A percentile compares a stretch with the other conserved stretches of the same genome.
These are phyloP conservation scores for Metschnikowia kunwiensis DNA, from an alignment of 805 yeast species.

Conservation along the genomic window DNA sequence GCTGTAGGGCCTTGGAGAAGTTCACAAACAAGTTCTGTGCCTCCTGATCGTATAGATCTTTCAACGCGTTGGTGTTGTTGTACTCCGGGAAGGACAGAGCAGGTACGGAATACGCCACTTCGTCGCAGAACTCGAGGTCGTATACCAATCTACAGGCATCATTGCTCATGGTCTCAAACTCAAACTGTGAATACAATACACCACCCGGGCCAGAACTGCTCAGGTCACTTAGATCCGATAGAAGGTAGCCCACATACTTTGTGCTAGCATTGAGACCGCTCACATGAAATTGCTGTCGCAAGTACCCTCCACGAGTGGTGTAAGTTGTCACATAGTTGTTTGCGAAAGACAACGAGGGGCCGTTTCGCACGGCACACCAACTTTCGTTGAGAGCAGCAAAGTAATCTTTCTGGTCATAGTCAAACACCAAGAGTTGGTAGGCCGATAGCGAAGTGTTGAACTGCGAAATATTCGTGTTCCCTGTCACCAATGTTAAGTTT, in stretches of 20 bases:
- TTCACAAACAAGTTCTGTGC: conserved; percentile 57
- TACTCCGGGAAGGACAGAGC: conserved; percentile 22
- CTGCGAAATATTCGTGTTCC: conserved; percentile 8
- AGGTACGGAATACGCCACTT: conserved; percentile 89
- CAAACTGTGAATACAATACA: conserved; percentile 52
- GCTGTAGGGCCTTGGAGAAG: conserved; percentile 73
- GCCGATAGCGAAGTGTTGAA: conserved; percentile 27
- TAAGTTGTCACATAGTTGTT: conserved; percentile 29
- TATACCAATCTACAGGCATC: conserved; percentile 71
- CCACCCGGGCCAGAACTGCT: conserved; percentile 50
- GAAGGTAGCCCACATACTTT: conserved; percentile 60
- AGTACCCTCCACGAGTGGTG: conserved; percentile 45
- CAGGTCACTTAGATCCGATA: conserved; percentile 40
- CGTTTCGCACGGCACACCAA: conserved; percentile 68
- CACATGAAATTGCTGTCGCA: conserved; percentile 61
- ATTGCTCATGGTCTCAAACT: conserved; percentile 52
- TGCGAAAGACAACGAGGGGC: conserved; percentile 37
- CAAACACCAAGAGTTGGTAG: conserved; percentile 48
- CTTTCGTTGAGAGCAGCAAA: conserved; percentile 47
- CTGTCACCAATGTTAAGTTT: conserved; percentile 31
- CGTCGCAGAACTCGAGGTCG: conserved; percentile 70
- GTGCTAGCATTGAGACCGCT: conserved; percentile 59
- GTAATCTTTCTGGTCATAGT: conserved; percentile 34
- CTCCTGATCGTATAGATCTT: conserved; percentile 55
- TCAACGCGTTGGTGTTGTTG: conserved; percentile 17